Base-by-base conservation (phyloP, 2,329 filamentous ascomycete genomes). In the Ceratocystis ficicola region DNA sequence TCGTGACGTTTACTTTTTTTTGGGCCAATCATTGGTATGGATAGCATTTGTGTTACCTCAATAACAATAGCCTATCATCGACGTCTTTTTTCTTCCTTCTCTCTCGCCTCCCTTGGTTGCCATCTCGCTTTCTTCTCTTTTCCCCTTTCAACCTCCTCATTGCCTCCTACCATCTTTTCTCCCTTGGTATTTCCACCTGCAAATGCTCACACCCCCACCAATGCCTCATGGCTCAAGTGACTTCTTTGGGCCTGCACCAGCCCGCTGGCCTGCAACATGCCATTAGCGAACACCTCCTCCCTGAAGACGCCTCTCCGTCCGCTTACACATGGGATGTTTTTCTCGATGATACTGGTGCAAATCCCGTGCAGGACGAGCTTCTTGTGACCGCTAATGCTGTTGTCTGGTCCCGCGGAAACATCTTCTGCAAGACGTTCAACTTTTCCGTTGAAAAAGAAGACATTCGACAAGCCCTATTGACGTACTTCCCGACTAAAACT, bases 171-270 rank as follows among this genome's bases (percentile, higher is more conserved):
- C 3, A 12, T 36, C 32, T 36, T 36, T 12, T 36, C 32, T 10
- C 10, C 32, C 32, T 36, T 36, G 12, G 32, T 36, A 41, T 41
- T 41, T 41, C 12, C 36, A 41, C 15, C 36, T 41, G 36, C 36
- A 41, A 41, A 41, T 5, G 46, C 52, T 17, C 32, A 52, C 41
- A 25, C n/a, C 25, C 44, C n/a, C 52, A 25, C 41, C 30, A 44
- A 65, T 44, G 32, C n/a, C 28, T 17, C 64, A 99, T 99, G 95
- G 93, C 93, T 71, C 86, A 88, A 73, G 85, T 96, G 77, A 89
- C 85, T 75, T 96, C 93, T 70, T 83, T 96, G 72, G 94, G 94
- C 75, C 81, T 96, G 73, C 93, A 97, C 79, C 86, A 88, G 77
- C 92, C 95, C 68, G 84, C 88, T 68, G 91, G 88, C 69, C 81